Percentiles rank a stretch among this genome's conserved stretches.
Conservation (phyloP, 2,329 filamentous ascomycete genomes). For the Penicillium psychrosexuale region DNA sequence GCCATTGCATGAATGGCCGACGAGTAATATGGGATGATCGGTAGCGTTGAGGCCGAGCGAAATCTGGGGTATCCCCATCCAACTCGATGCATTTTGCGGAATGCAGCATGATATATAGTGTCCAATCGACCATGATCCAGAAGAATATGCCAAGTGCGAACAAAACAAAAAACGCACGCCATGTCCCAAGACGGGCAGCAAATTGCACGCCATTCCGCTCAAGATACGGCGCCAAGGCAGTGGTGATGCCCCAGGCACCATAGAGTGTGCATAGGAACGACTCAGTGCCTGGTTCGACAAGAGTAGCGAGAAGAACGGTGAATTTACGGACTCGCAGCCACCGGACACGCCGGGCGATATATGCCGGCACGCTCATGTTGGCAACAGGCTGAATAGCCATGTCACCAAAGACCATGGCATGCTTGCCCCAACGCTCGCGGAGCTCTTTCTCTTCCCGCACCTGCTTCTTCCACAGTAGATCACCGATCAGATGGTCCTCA, state of each 20-base stretch:
- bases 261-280: slow-evolving; percentile 79
- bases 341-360: slow-evolving; percentile 74
- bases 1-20: slow-evolving; percentile 66
- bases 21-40: slow-evolving; percentile 41
- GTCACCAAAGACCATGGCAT: slow-evolving; percentile 80
- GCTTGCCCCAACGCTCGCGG: slow-evolving; percentile 61
- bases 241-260: slow-evolving; percentile 74
- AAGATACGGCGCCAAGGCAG: slow-evolving; percentile 59
- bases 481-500: slow-evolving; percentile 94
- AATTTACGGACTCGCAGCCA: slow-evolving; percentile 95
- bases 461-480: slow-evolving; percentile 71
- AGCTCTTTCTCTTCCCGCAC: slow-evolving; percentile 37
- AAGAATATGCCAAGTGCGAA: slow-evolving; percentile 64
- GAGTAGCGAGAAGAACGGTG: slow-evolving; percentile 81
- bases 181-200: slow-evolving; percentile 60
- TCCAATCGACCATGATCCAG: slow-evolving; percentile 76
- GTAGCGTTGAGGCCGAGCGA: slow-evolving; percentile 56
- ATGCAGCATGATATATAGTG: slow-evolving; percentile 71
- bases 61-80: slow-evolving; percentile 70
- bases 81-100: slow-evolving; percentile 66
- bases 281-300: slow-evolving; percentile 91
- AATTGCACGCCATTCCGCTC: slow-evolving; percentile 34
- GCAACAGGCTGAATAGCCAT: slow-evolving; percentile 86
- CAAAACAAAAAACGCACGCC: slow-evolving; percentile 60
- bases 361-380: slow-evolving; percentile 72